Base-by-base conservation (phyloP, 176 grass and related monocot species). In the Stipa capillata region DNA sequence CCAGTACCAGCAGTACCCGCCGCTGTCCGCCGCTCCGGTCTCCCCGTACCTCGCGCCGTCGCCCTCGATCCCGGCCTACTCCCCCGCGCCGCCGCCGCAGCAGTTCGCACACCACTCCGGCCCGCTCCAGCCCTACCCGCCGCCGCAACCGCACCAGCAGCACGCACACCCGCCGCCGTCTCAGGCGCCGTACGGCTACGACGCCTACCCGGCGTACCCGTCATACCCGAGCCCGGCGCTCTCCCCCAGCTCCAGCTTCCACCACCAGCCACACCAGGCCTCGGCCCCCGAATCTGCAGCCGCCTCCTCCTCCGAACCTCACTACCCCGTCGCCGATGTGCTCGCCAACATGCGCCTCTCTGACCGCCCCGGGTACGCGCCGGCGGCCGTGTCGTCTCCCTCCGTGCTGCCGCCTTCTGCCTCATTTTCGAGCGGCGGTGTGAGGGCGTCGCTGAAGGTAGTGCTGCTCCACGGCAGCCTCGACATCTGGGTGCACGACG, bases 391-490 rank as follows among this genome's bases (percentile, higher is more conserved):
- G 62, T 33, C 74, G 11, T 78, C 77, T 7, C 77, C 83, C 9
- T 62, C 83, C 23, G 66, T 76, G 57, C 37, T 74, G 3, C 67
- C 89, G 72, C 56, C 52, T 32, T 49, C 78, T 2, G 20, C 78
- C 32, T 37, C 85, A 73, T 79, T 74, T 42, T 79, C 78, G 15
- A n/a, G 16, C 57, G 71, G 12, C 17, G 54, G 83, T 39, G 21
- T 79, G 45, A 78, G 76, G 55, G 23, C 82, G 8, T 95, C 93
- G 10, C 89, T 92, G 25, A 97, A 97, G 82, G 89, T 94, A 32
- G 79, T 92, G 64, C 86, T 97, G 69, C 94, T 97, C 34, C 91
- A 97, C 37, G 94, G 94, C 66, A 94, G 14, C 82, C 83, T 97
- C 18, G 89, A 94, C 51, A 86, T 97, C 40, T 89, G 89, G 75